phyloP scores from a whole-genome alignment of 768 basidiomycete genomes.

The Tricholoma saponaceum region DNA sequence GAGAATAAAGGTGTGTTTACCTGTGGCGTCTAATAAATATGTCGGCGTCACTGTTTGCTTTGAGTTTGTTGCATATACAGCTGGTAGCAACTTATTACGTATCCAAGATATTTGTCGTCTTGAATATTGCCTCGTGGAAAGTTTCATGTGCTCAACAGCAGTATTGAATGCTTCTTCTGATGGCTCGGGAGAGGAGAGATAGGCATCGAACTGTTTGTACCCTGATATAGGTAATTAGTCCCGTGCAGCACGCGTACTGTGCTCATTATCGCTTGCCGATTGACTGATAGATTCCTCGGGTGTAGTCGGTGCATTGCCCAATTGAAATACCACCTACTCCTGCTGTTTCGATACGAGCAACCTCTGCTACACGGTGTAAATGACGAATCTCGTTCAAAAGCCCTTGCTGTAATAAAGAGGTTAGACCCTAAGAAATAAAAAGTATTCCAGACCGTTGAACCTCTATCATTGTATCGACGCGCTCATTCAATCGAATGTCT shows the following conservation, averaged over 20 bases:
- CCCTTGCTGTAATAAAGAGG: constrained; percentile 49
- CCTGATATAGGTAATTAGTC: constrained; percentile 42
- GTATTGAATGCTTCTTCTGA: constrained; percentile 40
- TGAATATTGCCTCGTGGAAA: constrained; percentile 86
- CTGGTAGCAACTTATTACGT: constrained; percentile 82
- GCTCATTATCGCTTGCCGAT: constrained; percentile 55
- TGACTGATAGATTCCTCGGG: constrained; percentile 87
- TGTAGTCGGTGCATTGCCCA: constrained; percentile 46
- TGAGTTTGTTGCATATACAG: constrained; percentile 46
- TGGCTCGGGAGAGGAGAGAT: constrained; percentile 44
- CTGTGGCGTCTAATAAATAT: constrained; percentile 66
- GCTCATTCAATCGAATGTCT: constrained; percentile 62
- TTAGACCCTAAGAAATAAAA: neutral
- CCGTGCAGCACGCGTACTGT: neutral
- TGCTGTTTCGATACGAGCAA: neutral
- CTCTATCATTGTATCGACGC: constrained; percentile 89
- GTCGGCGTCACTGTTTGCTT: constrained; percentile 29
- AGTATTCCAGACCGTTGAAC: constrained; percentile 36
- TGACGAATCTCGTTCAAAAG: constrained; percentile 74
- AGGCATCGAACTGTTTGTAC: constrained; percentile 83
- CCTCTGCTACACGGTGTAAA: constrained; percentile 35
- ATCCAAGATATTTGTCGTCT: constrained; percentile 93
- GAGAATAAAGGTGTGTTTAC: constrained; percentile 29
- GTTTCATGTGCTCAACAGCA: constrained; percentile 78
- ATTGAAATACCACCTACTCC: neutral